Base-by-base conservation (phyloP, 306 rosid genomes). In the Lupinus albus region DNA sequence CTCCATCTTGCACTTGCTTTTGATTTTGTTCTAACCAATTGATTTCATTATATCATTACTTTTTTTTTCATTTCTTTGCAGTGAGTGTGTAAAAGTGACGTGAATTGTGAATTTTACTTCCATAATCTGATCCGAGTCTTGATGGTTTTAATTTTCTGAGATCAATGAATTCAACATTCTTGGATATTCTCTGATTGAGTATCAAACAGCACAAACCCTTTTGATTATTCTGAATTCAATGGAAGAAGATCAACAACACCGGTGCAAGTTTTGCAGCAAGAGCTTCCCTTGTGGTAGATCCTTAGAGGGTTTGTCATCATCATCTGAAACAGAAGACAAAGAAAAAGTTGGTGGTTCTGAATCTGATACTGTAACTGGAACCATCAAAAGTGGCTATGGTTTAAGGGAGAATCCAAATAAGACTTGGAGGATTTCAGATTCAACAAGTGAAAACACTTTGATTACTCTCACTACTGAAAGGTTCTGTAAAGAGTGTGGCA, bases 231-330 rank as follows among this genome's bases (percentile, higher is more conserved):
- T 25, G 30, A 41, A 65, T 59, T 64, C 70, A 76, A 89, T 84
- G 92, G 92, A 85, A 55, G 84, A 74, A 74, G 74, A 75, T 56
- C 79, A 59, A 10, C 45, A 83, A 79, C 86, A 92, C 57, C 72
- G 67, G 14, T 92, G 98, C 87, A 92, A 92, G 79, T 82, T 84
- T 81, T 92, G 98, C 78, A 71, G 64, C 78, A 92, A 84, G 84
- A 80, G 83, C 36, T 92, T 92, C 64, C 88, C 88, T 33, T 85
- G 95, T 66, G 98, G 95, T 0, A 87, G 96, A 92, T 89, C 98
- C 11, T 80, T 92, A 72, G 98, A 96, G 38, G 96, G 96, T 21
- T 48, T 65, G 35, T 72, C 83, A 51, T 15, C 62, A 47, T 18
- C 62, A 47, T 13, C 75, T 15, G 84, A 78, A 20, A 68, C 68